Conservation (phyloP, 345 rosid genomes). For the Eucalyptus sp. region DNA sequence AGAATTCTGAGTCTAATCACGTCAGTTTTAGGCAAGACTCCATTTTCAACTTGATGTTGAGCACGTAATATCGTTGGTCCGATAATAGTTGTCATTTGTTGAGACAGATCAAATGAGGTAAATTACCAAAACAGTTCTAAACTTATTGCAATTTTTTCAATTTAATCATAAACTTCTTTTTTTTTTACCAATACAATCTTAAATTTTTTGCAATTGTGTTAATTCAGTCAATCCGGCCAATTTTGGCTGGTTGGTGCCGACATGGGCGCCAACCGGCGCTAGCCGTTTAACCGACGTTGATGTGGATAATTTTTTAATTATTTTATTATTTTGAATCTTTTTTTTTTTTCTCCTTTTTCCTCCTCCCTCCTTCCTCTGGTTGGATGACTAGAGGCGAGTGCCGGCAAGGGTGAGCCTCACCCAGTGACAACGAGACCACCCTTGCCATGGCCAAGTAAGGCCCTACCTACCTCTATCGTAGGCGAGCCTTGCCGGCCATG, state of each 20-base stretch:
- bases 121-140: too few relatives aligned
- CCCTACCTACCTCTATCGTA: rapidly evolving
- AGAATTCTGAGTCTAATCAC: neutral
- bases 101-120: neutral
- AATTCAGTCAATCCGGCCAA: rapidly evolving
- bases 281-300: rapidly evolving
- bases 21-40: neutral
- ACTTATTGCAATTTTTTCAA: too few relatives aligned
- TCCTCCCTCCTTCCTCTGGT: rapidly evolving
- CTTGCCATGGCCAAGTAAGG: too few relatives aligned
- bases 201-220: too few relatives aligned
- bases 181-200: rapidly evolving
- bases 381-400: rapidly evolving
- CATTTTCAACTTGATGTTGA: neutral
- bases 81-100: neutral
- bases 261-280: rapidly evolving
- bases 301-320: rapidly evolving
- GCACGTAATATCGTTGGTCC: neutral
- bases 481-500: rapidly evolving
- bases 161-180: too few relatives aligned
- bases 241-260: rapidly evolving
- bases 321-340: too few relatives aligned
- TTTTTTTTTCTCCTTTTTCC: too few relatives aligned
- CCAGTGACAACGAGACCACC: rapidly evolving
- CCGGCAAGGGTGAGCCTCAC: rapidly evolving